Base-by-base conservation (phyloP, 768 basidiomycete species). In the Amanita inopinata region DNA sequence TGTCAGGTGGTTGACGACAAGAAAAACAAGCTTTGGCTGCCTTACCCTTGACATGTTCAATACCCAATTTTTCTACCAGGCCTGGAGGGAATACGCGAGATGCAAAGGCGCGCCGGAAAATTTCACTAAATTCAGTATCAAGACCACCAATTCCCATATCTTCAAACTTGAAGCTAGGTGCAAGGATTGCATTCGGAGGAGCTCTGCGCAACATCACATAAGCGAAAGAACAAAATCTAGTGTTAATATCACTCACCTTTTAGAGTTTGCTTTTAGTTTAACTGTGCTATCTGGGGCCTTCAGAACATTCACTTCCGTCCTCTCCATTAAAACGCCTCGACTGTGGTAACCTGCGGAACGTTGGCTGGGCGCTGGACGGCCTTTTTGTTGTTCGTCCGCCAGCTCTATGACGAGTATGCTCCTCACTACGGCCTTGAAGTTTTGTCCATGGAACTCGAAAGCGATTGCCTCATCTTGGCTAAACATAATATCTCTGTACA, bases 61-160 rank as follows among this genome's bases (percentile, higher is more conserved):
- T 97, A 23, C 96, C 96, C 11, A 99, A 78, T 64, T 94, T 98
- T 54, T 98, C 94, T 3, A 99, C 92, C 2, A 98, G 74, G 0
- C 78, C 90, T 0, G 93, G 93, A 30, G 96, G 96, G 64, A 98
- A 99, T n/a, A 99, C 91, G 34, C 96, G 89, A 36, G 86, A 90
- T 0, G 96, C 93, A 57, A 99, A 99, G 0, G 96, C 96, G 55
- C 96, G 85, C 58, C 96, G 87, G 71, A 99, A 99, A 56, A 99
- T 99, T 32, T 90, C 82, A 43, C 78, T 78, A 57, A 99, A 99
- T 58, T 99, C 96, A 5, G 78, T 70, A 59, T 99, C 96, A 24
- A 99, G 70, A 55, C 96, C 96, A 55, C 96, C 96, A 54, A 99
- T 98, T 12, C 96, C 96, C 94, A 99, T 98, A 60, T 99, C 96